phyloP scores from a whole-genome alignment of 345 rosid species.

The Reutealis trisperma region DNA sequence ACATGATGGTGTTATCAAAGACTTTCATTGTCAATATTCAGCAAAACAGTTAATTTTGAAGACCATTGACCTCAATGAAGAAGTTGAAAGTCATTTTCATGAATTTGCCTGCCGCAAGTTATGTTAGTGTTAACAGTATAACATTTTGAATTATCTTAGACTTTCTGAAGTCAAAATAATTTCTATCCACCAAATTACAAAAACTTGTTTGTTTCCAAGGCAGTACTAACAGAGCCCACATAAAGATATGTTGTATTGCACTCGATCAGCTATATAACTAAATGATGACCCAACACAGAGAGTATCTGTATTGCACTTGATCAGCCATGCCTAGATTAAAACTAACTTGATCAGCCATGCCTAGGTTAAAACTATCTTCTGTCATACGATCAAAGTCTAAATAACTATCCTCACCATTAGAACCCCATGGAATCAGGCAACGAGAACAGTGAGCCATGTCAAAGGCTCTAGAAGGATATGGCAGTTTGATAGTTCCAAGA shows the following conservation, averaged over 20 bases:
- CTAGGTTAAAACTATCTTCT: neutral
- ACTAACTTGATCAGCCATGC: neutral
- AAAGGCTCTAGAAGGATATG: slow-evolving; percentile 36
- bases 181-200: neutral
- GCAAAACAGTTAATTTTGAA: neutral
- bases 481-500: slow-evolving; percentile 37
- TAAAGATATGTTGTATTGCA: neutral
- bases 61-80: neutral
- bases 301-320: neutral
- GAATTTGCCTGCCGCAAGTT: neutral
- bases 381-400: neutral
- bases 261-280: neutral
- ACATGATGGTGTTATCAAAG: slow-evolving; percentile 5
- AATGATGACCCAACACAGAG: neutral
- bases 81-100: neutral
- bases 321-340: neutral
- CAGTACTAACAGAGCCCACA: neutral
- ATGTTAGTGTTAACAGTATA: neutral
- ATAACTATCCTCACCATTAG: slow-evolving; percentile 28
- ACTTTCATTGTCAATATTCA: neutral
- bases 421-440: slow-evolving; percentile 36
- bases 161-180: neutral
- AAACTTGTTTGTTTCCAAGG: neutral
- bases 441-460: slow-evolving; percentile 42
- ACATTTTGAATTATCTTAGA: neutral